A percentile compares a stretch with the other conserved stretches of the same genome.
These are phyloP conservation scores for Aaosphaeria arxii DNA, from an alignment of 2,329 filamentous ascomycete genomes.

Conservation along the genomic window DNA sequence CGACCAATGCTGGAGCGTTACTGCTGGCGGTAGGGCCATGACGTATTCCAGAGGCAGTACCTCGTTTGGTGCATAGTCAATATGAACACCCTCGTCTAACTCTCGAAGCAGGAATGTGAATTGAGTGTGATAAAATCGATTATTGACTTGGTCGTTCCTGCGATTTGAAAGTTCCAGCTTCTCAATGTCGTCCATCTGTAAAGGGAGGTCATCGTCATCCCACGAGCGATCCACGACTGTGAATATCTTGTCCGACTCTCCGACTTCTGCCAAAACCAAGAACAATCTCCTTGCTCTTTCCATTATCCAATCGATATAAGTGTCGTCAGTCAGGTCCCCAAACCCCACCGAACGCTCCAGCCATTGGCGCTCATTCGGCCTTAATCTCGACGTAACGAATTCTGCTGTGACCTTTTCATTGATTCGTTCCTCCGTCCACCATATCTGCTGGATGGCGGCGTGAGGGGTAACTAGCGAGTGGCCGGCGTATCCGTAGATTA, in stretches of 20 bases:
- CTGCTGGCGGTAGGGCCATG: slow-evolving; percentile 55
- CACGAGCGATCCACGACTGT: slow-evolving; percentile 71
- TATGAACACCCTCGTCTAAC: slow-evolving; percentile 58
- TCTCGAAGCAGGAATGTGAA: slow-evolving; percentile 68
- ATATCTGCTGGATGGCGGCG: slow-evolving; percentile 51
- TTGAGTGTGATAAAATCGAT: slow-evolving; percentile 67
- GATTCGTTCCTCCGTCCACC: slow-evolving; percentile 72
- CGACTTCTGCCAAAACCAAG: slow-evolving; percentile 67
- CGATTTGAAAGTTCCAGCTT: slow-evolving; percentile 59
- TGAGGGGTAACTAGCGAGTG: slow-evolving; percentile 51
- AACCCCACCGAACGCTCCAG: slow-evolving; percentile 64
- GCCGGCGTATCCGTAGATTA: slow-evolving; percentile 50
- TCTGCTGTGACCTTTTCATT: slow-evolving; percentile 66
- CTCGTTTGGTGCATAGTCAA: slow-evolving; percentile 64
- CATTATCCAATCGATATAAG: slow-evolving; percentile 76
- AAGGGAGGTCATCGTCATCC: slow-evolving; percentile 73
- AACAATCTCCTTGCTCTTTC: slow-evolving; percentile 68
- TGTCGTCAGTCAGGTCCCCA: slow-evolving; percentile 68
- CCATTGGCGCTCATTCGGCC: slow-evolving; percentile 60
- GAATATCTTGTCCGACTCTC: slow-evolving; percentile 71
- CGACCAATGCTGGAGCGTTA: slow-evolving; percentile 49
- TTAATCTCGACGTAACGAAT: slow-evolving; percentile 64
- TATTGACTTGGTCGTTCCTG: slow-evolving; percentile 62
- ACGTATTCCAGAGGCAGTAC: slow-evolving; percentile 67
- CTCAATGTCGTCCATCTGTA: slow-evolving; percentile 63